Conservation (phyloP, 768 basidiomycete species). For the Lactifluus rugatus region DNA sequence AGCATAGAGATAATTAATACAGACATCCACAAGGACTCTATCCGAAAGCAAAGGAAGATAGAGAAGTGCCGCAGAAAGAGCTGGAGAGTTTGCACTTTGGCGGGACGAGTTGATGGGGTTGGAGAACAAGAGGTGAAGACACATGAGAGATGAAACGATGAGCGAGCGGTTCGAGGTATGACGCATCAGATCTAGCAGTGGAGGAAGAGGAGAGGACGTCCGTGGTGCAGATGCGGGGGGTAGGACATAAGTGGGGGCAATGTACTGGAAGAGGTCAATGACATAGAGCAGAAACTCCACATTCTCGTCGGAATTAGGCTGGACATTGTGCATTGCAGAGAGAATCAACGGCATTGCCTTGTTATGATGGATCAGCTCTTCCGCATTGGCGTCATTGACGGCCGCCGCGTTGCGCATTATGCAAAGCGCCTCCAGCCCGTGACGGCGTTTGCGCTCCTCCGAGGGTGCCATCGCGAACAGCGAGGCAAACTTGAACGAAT, state of each 20-base stretch:
- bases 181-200: constrained; percentile 46
- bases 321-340: constrained; percentile 52
- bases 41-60: constrained; percentile 69
- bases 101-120: constrained; percentile 49
- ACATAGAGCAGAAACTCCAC: constrained; percentile 62
- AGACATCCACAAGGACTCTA: constrained; percentile 57
- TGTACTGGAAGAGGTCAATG: constrained; percentile 60
- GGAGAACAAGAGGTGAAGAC: constrained; percentile 52
- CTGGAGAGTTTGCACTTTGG: constrained; percentile 45
- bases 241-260: constrained; percentile 39
- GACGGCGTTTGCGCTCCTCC: constrained; percentile 46
- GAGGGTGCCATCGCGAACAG: constrained; percentile 51
- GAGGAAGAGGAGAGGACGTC: constrained; percentile 41
- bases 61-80: constrained; percentile 52
- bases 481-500: constrained; percentile 10
- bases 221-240: constrained; percentile 27
- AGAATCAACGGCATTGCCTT: constrained; percentile 60
- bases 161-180: constrained; percentile 63
- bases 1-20: constrained; percentile 63
- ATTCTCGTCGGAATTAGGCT: constrained; percentile 53
- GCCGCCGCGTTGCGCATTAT: constrained; percentile 78
- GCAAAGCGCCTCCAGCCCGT: constrained; percentile 79
- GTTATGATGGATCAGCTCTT: constrained; percentile 46
- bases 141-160: constrained; percentile 54
- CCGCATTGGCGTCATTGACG: constrained; percentile 56